These are phyloP conservation scores for Ocimum tenuiflorum DNA, from an alignment of 257 asterid species.

Conservation along the genomic window DNA sequence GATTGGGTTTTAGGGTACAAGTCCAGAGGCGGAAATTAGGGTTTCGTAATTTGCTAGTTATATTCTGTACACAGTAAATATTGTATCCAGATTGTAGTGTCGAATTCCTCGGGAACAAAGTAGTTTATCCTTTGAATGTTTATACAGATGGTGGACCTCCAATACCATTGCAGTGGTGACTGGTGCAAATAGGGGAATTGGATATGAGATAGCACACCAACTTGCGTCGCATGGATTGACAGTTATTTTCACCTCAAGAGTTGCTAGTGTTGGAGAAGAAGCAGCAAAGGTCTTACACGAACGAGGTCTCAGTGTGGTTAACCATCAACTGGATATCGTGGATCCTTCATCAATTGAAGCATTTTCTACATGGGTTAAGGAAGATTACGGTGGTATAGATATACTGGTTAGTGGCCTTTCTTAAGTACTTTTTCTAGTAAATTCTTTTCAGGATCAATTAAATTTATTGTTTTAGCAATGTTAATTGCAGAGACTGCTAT, in stretches of 20 bases:
- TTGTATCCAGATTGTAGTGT: too few relatives aligned
- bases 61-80: not conserved
- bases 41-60: not conserved
- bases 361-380: conserved; percentile 54
- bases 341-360: conserved; percentile 53
- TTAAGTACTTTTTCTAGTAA: not conserved
- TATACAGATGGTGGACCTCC: conserved; percentile 81
- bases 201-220: conserved; percentile 76
- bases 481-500: not conserved
- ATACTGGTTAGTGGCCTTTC: conserved; percentile 48
- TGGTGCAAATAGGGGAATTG: conserved; percentile 91
- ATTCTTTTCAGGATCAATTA: not conserved
- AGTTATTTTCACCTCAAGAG: conserved; percentile 75
- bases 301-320: conserved; percentile 57
- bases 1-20: not conserved
- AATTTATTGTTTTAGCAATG: not conserved
- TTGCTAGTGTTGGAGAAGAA: conserved; percentile 51
- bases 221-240: conserved; percentile 66
- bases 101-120: not conserved
- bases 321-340: conserved; percentile 62
- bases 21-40: not conserved
- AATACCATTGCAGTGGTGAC: conserved; percentile 81
- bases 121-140: not conserved
- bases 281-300: conserved; percentile 54
- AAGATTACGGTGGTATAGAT: conserved; percentile 65